phyloP scores from a whole-genome alignment of 805 yeast genomes.

The Blastobotrys peoriensis region DNA sequence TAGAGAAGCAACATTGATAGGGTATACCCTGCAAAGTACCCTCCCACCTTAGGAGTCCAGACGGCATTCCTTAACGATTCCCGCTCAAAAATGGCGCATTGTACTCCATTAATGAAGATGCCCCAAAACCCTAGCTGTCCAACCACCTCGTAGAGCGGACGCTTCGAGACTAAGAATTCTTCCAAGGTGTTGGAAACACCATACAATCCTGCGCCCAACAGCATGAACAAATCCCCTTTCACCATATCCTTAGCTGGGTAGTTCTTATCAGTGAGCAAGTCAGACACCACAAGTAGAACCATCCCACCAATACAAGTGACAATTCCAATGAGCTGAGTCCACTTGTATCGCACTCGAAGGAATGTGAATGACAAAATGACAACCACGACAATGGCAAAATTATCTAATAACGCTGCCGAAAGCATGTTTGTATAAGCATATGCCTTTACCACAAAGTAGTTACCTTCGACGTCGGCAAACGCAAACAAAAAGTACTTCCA shows the following conservation, averaged over 20 bases:
- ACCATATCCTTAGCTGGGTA: constrained; percentile 36
- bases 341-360: constrained; percentile 40
- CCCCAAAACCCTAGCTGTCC: constrained; percentile 41
- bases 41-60: constrained; percentile 37
- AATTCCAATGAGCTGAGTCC: constrained; percentile 39
- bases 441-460: constrained; percentile 40
- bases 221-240: constrained; percentile 40
- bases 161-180: constrained; percentile 39
- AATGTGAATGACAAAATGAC: constrained; percentile 37
- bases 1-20: constrained; percentile 36
- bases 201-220: constrained; percentile 40
- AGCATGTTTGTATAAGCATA: constrained; percentile 39
- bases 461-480: constrained; percentile 42
- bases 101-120: constrained; percentile 38
- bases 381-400: constrained; percentile 41
- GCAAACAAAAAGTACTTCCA: constrained; percentile 40
- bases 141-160: constrained; percentile 40
- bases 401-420: constrained; percentile 39
- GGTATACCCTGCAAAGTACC: constrained; percentile 40
- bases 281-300: constrained; percentile 38
- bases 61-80: constrained; percentile 30
- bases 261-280: constrained; percentile 36
- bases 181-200: constrained; percentile 41
- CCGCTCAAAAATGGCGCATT: constrained; percentile 39
- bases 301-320: constrained; percentile 38